Evolutionary conservation across 306 rosid genomes (phyloP).

Genomic region (Cucurbita maxima): DNA sequence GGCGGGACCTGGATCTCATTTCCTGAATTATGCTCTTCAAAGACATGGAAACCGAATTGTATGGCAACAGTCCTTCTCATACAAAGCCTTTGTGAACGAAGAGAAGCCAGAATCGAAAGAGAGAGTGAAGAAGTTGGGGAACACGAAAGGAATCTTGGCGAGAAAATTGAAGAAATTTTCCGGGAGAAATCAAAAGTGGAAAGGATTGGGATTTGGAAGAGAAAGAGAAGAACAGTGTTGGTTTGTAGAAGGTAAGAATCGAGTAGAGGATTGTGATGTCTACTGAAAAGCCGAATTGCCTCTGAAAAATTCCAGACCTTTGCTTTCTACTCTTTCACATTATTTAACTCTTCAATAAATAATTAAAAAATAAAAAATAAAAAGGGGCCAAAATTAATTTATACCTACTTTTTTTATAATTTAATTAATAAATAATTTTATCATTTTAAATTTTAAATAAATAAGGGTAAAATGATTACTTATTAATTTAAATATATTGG

Average conservation of each 20-base stretch:
- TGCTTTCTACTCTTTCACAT: not conserved
- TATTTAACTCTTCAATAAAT: not conserved
- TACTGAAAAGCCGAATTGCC: not conserved
- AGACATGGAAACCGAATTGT: conserved; percentile 29
- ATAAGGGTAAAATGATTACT: too few species aligned
- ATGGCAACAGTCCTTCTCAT: not conserved
- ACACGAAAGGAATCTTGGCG: not conserved
- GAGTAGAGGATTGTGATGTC: not conserved
- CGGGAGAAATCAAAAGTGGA: not conserved
- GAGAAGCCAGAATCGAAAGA: not conserved
- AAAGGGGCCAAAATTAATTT: too few species aligned
- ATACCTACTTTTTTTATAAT: too few species aligned
- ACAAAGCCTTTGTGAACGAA: not conserved
- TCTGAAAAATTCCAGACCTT: not conserved
- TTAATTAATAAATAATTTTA: too few species aligned
- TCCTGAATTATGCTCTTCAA: conserved; percentile 65
- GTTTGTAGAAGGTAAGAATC: conserved; percentile 1
- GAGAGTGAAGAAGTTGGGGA: not conserved
- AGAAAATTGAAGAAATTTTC: not conserved
- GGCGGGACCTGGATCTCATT: conserved; percentile 69
- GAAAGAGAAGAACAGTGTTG: not conserved
- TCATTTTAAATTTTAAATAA: too few species aligned
- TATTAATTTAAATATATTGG: too few species aligned
- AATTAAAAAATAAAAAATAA: too few species aligned
- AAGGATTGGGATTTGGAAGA: not conserved